Percentiles rank a stretch among this genome's conserved stretches.
Conservation (phyloP, 1,284 basidiomycete species). For the Testicularia cyperi region DNA sequence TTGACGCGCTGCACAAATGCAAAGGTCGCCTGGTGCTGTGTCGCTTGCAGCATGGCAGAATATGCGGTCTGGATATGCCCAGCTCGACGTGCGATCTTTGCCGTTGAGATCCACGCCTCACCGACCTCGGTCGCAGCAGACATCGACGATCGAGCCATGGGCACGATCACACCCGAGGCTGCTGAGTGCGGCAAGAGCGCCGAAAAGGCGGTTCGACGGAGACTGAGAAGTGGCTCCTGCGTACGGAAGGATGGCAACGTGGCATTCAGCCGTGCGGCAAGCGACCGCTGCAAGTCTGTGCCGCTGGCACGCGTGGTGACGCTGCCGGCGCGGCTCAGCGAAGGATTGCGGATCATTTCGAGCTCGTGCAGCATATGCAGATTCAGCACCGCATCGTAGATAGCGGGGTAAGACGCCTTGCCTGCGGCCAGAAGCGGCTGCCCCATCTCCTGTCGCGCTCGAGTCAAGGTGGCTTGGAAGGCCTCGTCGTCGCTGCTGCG, state of each 20-base stretch:
- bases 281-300: slow-evolving; percentile 50
- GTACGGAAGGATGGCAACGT: slow-evolving; percentile 89
- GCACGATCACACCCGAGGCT: no score
- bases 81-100: slow-evolving; percentile 92
- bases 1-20: slow-evolving; percentile 91
- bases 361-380: slow-evolving; percentile 88
- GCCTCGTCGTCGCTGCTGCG: slow-evolving; percentile 63
- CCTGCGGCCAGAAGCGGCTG: slow-evolving; percentile 78
- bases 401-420: slow-evolving; percentile 72
- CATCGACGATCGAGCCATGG: no score
- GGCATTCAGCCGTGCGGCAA: slow-evolving; percentile 71
- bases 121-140: slow-evolving; percentile 62
- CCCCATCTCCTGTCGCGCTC: slow-evolving; percentile 77
- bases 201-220: slow-evolving; percentile 81
- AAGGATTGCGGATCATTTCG: slow-evolving; percentile 66
- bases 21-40: slow-evolving; percentile 73
- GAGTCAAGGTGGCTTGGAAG: slow-evolving; percentile 64
- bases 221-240: slow-evolving; percentile 84
- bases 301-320: slow-evolving; percentile 61
- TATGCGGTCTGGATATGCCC: slow-evolving; percentile 96
- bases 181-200: slow-evolving; percentile 15
- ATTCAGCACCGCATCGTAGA: slow-evolving; percentile 83
- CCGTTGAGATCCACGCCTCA: slow-evolving; percentile 77
- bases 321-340: slow-evolving; percentile 8
- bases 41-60: slow-evolving; percentile 88